These are phyloP conservation scores for Colletotrichum sublineola DNA, from an alignment of 2,329 filamentous ascomycete genomes.

Conservation along the genomic window DNA sequence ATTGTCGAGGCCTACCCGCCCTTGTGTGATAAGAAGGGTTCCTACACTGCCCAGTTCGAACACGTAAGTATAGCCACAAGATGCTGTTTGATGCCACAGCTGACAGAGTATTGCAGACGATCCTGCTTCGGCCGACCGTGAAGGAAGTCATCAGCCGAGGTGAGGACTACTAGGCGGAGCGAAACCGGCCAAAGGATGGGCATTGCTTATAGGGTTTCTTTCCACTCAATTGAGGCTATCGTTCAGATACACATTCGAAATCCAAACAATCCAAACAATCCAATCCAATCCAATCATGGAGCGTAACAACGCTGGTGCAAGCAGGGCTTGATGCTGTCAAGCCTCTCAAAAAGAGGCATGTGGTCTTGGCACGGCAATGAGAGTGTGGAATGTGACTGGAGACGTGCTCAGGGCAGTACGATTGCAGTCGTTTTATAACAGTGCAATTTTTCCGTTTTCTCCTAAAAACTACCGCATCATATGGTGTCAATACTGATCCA, in stretches of 20 bases:
- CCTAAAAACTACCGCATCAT: not conserved
- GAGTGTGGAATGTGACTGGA: not conserved
- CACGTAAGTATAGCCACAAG: constrained; percentile 74
- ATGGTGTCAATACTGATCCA: not conserved
- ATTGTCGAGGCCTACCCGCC: constrained; percentile 94
- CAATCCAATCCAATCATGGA: constrained; percentile 7
- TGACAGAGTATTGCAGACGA: constrained; percentile 66
- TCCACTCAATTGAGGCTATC: constrained; percentile 35
- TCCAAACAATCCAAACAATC: constrained; percentile 27
- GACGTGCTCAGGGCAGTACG: not conserved
- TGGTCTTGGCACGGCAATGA: not conserved
- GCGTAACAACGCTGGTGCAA: not conserved
- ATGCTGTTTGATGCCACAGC: too few relatives aligned
- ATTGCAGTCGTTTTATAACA: not conserved
- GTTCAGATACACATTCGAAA: constrained; percentile 33
- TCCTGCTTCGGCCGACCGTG: constrained; percentile 81
- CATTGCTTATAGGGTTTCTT: constrained; percentile 27
- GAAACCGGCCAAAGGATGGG: constrained; percentile 27
- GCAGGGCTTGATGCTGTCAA: not conserved
- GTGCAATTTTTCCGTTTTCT: not conserved
- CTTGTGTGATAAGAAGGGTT: constrained; percentile 91
- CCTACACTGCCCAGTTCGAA: constrained; percentile 94
- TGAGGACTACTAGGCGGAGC: constrained; percentile 77
- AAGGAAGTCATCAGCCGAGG: constrained; percentile 91
- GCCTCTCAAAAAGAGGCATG: not conserved